These are phyloP conservation scores for Zea luxurians DNA, from an alignment of 176 grass and related monocot species.

Conservation along the genomic window DNA sequence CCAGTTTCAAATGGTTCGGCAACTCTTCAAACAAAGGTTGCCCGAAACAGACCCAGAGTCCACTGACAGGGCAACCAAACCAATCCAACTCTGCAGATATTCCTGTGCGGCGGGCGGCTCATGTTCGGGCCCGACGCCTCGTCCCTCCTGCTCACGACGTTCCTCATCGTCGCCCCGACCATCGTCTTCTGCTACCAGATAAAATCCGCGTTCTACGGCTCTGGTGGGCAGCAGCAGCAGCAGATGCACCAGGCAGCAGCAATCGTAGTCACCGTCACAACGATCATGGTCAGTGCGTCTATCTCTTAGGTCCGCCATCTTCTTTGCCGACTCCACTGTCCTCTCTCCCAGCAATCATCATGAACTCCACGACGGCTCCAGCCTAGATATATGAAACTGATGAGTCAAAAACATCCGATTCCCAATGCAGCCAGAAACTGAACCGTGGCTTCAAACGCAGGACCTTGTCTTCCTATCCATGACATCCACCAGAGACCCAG, in stretches of 20 bases:
- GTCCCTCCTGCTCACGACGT: slow-evolving; percentile 38
- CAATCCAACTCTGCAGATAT: slow-evolving; percentile 40
- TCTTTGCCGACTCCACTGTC: neutral
- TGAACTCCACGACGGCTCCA: neutral
- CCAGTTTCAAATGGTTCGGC: neutral
- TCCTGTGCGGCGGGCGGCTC: slow-evolving; percentile 56
- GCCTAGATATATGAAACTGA: slow-evolving; percentile 1
- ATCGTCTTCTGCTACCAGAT: slow-evolving; percentile 52
- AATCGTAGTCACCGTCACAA: slow-evolving; percentile 34
- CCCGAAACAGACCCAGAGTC: neutral
- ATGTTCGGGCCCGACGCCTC: slow-evolving; percentile 40
- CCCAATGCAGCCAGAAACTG: neutral
- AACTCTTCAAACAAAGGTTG: neutral
- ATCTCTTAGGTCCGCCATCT: neutral
- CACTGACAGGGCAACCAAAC: slow-evolving; percentile 1
- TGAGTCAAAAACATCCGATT: neutral
- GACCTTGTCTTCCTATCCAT: slow-evolving; percentile 56
- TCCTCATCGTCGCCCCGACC: slow-evolving; percentile 48
- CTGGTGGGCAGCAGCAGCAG: neutral
- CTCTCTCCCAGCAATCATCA: neutral
- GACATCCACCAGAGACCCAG: slow-evolving; percentile 60
- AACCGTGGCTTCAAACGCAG: slow-evolving; percentile 26
- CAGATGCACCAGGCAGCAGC: slow-evolving; percentile 30
- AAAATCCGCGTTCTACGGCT: slow-evolving; percentile 30
- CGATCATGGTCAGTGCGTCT: slow-evolving; percentile 35